A percentile compares a stretch with the other conserved stretches of the same genome.
Conservation (phyloP, 495 filamentous ascomycete species). For the Aspergillus bridgeri region DNA sequence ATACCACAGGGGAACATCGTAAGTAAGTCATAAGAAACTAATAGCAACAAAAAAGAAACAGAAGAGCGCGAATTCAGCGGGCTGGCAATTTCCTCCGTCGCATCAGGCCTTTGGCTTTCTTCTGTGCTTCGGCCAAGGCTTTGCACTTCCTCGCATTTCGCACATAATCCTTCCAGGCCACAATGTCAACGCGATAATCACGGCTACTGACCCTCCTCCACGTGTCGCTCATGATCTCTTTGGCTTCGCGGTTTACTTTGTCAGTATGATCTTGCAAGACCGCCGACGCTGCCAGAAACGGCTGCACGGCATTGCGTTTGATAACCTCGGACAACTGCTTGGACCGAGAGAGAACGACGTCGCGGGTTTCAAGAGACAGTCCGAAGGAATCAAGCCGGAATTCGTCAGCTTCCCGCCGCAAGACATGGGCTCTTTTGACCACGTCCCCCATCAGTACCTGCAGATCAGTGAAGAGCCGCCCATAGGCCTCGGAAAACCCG, state of each 20-base stretch:
- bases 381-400: conserved; percentile 26
- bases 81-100: conserved; percentile 17
- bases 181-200: conserved; percentile 25
- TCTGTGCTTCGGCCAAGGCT: conserved; percentile 38
- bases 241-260: conserved; percentile 30
- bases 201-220: conserved; percentile 29
- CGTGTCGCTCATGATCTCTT: conserved; percentile 26
- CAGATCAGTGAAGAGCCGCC: conserved; percentile 48
- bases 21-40: neutral
- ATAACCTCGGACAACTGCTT: conserved; percentile 37
- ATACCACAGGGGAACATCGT: neutral
- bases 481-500: conserved; percentile 38
- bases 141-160: conserved; percentile 29
- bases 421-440: conserved; percentile 37
- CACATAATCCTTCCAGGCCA: conserved; percentile 29
- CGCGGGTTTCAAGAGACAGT: conserved; percentile 17
- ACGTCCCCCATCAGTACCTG: conserved; percentile 48
- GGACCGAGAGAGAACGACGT: conserved; percentile 33
- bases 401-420: conserved; percentile 31
- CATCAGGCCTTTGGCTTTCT: conserved; percentile 33
- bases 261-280: conserved; percentile 28
- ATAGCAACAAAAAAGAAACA: neutral
- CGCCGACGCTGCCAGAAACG: conserved; percentile 30
- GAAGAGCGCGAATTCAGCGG: conserved; percentile 1
- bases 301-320: conserved; percentile 33